Percentiles rank a stretch among this genome's conserved stretches.
Conservation (phyloP, 805 yeast genomes). For the Teunomyces gatunensis region DNA sequence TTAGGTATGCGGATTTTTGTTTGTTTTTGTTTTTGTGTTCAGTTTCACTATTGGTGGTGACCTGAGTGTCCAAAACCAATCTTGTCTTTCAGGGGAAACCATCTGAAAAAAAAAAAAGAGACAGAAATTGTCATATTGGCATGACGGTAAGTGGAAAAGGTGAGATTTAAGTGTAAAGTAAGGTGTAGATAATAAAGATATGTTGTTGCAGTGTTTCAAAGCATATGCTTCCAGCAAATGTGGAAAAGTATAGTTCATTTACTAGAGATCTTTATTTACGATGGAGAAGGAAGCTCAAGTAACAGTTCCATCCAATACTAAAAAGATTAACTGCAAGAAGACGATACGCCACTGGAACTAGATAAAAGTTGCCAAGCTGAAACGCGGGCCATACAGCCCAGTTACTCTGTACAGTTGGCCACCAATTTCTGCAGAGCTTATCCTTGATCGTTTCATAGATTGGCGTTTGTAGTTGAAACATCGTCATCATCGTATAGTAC, state of each 20-base stretch:
- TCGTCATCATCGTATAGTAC: constrained; percentile 65
- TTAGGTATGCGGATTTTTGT: neutral
- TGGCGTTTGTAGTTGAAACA: constrained; percentile 53
- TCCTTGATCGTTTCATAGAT: constrained; percentile 34
- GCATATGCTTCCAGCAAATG: no score
- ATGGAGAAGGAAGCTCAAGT: constrained; percentile 50
- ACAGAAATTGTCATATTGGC: neutral
- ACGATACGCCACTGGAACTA: constrained; percentile 71
- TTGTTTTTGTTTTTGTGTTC: constrained; percentile 2
- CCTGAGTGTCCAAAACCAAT: constrained; percentile 1
- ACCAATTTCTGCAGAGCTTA: constrained; percentile 52
- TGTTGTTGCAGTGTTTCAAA: no score
- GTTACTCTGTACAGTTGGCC: constrained; percentile 68
- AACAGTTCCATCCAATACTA: constrained; percentile 83
- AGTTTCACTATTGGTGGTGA: constrained; percentile 1
- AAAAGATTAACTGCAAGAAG: constrained; percentile 66
- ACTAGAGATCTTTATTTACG: neutral
- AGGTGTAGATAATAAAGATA: no score
- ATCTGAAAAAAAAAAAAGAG: neutral
- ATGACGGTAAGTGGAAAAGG: no score
- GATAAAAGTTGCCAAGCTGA: constrained; percentile 72
- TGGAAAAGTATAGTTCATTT: neutral
- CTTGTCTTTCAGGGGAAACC: neutral
- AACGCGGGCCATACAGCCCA: constrained; percentile 92
- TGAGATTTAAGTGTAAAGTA: no score